A percentile compares a stretch with the other conserved stretches of the same genome.
These are phyloP conservation scores for Nicotiana paniculata DNA, from an alignment of 257 asterid genomes.

Conservation along the genomic window DNA sequence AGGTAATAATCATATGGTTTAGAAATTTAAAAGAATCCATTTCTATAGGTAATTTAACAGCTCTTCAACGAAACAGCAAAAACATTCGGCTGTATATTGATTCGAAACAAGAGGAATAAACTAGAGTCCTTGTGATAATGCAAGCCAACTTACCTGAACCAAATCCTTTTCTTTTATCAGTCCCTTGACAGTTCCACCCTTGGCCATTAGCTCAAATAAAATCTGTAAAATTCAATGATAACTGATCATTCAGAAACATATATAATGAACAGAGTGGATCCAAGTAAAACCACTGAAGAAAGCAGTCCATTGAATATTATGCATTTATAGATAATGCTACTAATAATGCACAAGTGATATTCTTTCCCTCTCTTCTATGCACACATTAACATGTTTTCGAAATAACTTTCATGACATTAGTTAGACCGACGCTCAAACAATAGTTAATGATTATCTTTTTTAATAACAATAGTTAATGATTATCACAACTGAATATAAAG, in stretches of 20 bases:
- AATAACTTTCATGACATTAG: background rate
- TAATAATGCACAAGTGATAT: background rate
- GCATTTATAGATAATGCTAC: background rate
- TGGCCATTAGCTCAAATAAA: conserved; percentile 75
- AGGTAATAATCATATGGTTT: background rate
- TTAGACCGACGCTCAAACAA: background rate
- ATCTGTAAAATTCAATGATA: conserved; percentile 42
- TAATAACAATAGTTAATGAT: background rate
- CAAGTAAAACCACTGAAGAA: background rate
- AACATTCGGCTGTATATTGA: background rate
- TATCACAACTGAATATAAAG: background rate
- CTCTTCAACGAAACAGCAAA: background rate
- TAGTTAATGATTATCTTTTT: background rate
- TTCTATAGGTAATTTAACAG: background rate
- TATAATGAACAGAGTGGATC: background rate
- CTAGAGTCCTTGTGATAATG: conserved; percentile 1
- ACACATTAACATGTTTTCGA: background rate
- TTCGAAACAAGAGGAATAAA: background rate
- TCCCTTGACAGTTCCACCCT: conserved; percentile 92
- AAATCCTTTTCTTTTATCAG: conserved; percentile 83
- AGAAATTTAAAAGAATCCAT: background rate
- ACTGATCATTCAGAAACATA: background rate
- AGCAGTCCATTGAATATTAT: background rate
- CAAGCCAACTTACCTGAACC: conserved; percentile 71
- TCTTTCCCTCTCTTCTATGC: background rate